A percentile compares a stretch with the other conserved stretches of the same genome.
These are phyloP conservation scores for Malus fusca DNA, from an alignment of 306 rosid species.

Conservation along the genomic window DNA sequence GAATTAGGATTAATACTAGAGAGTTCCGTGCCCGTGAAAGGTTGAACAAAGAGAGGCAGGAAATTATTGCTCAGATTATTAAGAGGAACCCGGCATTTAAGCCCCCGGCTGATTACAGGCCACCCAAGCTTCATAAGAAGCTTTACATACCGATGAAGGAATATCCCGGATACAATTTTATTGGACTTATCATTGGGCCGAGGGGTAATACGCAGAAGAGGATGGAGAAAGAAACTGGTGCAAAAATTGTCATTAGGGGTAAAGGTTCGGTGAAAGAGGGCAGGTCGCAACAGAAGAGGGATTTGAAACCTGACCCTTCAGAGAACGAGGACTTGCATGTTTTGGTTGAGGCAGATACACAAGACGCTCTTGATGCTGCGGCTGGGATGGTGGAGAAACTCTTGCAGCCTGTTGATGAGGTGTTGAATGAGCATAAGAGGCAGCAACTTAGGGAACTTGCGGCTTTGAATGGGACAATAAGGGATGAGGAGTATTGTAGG, in stretches of 20 bases:
- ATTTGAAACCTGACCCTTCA: conserved; percentile 80
- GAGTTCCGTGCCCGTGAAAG: conserved; percentile 94
- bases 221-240: conserved; percentile 97
- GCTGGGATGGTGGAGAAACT: conserved; percentile 99
- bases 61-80: conserved; percentile 83
- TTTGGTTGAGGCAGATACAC: conserved; percentile 90
- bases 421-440: conserved; percentile 94
- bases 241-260: conserved; percentile 90
- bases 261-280: conserved; percentile 97
- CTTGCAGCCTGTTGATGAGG: conserved; percentile 96
- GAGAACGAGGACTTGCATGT: conserved; percentile 98
- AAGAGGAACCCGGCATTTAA: conserved; percentile 89
- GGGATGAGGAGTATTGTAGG: conserved; percentile 95
- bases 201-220: conserved; percentile 97
- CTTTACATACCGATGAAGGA: conserved; percentile 97
- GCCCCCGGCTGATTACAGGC: conserved; percentile 96
- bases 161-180: conserved; percentile 90
- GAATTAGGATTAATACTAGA: conserved; percentile 83
- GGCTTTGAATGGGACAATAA: conserved; percentile 85
- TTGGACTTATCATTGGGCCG: conserved; percentile 92
- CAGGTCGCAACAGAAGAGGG: conserved; percentile 92
- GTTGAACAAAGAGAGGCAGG: conserved; percentile 83
- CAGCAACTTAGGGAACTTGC: conserved; percentile 98
- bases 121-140: conserved; percentile 98
- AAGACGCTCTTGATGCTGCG: conserved; percentile 85